These are phyloP conservation scores for Collybia nuda DNA, from an alignment of 768 basidiomycete species.

Conservation along the genomic window DNA sequence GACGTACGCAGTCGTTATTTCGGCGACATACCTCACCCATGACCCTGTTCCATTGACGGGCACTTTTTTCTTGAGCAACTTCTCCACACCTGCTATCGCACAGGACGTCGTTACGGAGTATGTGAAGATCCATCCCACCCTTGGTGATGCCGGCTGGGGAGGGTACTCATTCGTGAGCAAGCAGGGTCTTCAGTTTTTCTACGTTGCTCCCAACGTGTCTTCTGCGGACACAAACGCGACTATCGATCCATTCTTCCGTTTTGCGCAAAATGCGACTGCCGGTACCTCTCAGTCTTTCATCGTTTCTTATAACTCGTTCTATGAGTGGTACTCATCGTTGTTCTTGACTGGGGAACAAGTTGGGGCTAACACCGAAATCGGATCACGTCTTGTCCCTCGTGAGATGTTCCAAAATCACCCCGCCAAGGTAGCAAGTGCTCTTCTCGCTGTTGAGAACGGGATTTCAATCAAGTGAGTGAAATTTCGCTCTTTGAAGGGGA, in stretches of 20 bases:
- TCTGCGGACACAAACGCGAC: neutral
- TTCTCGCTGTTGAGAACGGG: constrained; percentile 18
- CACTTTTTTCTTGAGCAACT: neutral
- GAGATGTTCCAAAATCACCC: constrained; percentile 21
- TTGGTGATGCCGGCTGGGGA: constrained; percentile 2
- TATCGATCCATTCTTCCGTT: constrained; percentile 3
- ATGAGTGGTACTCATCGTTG: constrained; percentile 13
- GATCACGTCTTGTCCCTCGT: constrained; percentile 31
- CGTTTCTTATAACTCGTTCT: neutral
- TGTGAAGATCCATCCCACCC: constrained; percentile 1
- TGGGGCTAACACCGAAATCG: constrained; percentile 24
- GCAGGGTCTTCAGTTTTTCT: neutral
- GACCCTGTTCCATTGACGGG: neutral
- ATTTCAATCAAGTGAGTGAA: constrained; percentile 20
- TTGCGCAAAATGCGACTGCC: neutral
- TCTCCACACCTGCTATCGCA: neutral
- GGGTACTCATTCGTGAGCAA: neutral
- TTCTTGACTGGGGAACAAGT: constrained; percentile 11
- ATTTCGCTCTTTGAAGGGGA: neutral
- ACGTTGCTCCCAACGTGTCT: neutral
- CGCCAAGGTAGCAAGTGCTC: constrained; percentile 21
- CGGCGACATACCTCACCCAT: constrained; percentile 5
- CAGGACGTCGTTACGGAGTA: constrained; percentile 6
- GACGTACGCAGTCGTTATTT: constrained; percentile 28
- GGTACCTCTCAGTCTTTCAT: neutral